Conservation (phyloP, 2,329 filamentous ascomycete species). For the Stenocarpella maydis region DNA sequence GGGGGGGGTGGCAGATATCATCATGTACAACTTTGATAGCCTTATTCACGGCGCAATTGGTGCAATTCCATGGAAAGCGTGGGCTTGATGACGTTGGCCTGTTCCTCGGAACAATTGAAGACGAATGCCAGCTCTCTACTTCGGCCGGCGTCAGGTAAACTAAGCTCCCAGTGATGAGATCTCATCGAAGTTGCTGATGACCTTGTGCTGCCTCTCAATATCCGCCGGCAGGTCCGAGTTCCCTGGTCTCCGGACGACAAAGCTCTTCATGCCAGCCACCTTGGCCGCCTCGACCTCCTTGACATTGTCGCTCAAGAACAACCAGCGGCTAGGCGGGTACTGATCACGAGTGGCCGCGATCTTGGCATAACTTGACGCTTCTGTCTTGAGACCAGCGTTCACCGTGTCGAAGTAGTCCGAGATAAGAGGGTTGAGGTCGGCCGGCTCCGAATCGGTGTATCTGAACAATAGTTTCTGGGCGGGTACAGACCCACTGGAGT, state of each 20-base stretch:
- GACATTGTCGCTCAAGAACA: constrained; percentile 86
- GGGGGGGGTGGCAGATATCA: constrained; percentile 3
- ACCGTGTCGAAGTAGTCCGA: constrained; percentile 80
- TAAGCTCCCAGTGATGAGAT: constrained; percentile 29
- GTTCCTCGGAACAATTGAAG: not conserved
- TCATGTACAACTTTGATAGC: not conserved
- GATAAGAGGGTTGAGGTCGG: constrained; percentile 68
- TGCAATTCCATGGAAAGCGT: not conserved
- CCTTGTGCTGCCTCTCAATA: constrained; percentile 39
- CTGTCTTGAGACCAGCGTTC: constrained; percentile 79
- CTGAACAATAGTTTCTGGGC: constrained; percentile 83
- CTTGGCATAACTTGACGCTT: constrained; percentile 70
- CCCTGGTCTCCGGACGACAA: constrained; percentile 72
- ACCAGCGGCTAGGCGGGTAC: constrained; percentile 61
- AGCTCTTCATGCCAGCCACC: constrained; percentile 68
- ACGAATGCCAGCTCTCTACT: not conserved
- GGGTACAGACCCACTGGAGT: constrained; percentile 81
- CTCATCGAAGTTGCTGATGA: constrained; percentile 45
- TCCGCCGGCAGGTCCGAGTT: constrained; percentile 69
- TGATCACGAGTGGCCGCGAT: constrained; percentile 63
- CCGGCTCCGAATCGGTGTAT: constrained; percentile 65
- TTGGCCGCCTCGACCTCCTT: constrained; percentile 72
- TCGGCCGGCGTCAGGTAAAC: not conserved
- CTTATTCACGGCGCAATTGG: not conserved
- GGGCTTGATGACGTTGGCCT: not conserved